Evolutionary conservation across 306 rosid species (phyloP).

Genomic region (Bauhinia variegata): DNA sequence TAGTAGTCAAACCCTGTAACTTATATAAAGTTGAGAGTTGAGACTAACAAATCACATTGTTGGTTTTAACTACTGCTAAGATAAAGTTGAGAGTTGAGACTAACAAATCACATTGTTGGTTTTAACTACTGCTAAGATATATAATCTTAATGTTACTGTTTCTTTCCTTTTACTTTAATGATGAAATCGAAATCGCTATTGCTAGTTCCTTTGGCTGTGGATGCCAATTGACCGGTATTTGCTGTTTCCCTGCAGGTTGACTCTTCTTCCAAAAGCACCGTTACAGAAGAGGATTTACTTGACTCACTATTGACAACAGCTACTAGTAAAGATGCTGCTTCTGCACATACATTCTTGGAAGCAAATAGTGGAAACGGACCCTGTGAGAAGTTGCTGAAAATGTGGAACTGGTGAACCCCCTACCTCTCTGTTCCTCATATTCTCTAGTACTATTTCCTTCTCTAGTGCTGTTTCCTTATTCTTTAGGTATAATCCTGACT

Average conservation of each 20-base stretch:
- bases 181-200: conserved; percentile 23
- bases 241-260: conserved; percentile 49
- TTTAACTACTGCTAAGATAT: conserved; percentile 14
- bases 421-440: not conserved
- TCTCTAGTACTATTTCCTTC: not conserved
- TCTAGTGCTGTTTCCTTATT: not conserved
- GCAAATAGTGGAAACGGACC: conserved; percentile 56
- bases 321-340: conserved; percentile 44
- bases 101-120: conserved; percentile 15
- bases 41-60: conserved; percentile 9
- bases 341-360: conserved; percentile 67
- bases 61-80: conserved; percentile 16
- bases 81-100: too few relatives aligned
- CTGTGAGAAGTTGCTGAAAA: conserved; percentile 63
- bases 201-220: conserved; percentile 25
- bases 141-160: too few relatives aligned
- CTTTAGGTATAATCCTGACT: conserved; percentile 14
- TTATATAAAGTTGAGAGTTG: too few relatives aligned
- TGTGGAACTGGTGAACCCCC: conserved; percentile 72
- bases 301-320: conserved; percentile 66
- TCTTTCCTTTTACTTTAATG: conserved; percentile 1
- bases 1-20: not conserved
- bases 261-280: conserved; percentile 48
- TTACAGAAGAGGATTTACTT: conserved; percentile 58
- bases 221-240: conserved; percentile 30